These are phyloP conservation scores for Aspergillus vadensis DNA, from an alignment of 2,329 filamentous ascomycete genomes.

Conservation along the genomic window DNA sequence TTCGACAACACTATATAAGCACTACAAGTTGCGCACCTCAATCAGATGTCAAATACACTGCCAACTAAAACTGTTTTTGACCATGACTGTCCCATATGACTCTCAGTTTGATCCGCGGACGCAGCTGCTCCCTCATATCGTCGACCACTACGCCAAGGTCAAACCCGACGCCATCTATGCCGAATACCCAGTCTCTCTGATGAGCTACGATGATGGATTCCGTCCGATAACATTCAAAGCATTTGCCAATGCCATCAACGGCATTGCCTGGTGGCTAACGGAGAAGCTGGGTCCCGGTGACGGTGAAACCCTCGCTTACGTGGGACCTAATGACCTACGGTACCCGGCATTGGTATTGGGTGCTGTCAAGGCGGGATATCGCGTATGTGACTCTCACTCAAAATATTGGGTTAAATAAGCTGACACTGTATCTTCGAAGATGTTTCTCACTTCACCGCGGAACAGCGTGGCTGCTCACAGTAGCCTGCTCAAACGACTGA, in stretches of 20 bases:
- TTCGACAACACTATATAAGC: too few species aligned
- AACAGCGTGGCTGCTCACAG: constrained; percentile 41
- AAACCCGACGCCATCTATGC: constrained; percentile 35
- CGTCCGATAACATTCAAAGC: constrained; percentile 33
- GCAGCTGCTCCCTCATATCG: constrained; percentile 34
- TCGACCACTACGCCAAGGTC: constrained; percentile 37
- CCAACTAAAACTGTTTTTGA: neutral
- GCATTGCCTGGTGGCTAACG: constrained; percentile 21
- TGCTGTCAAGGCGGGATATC: constrained; percentile 42
- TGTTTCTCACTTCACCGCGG: constrained; percentile 42
- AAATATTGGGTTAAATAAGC: too few species aligned
- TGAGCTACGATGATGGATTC: constrained; percentile 34
- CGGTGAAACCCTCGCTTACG: constrained; percentile 40
- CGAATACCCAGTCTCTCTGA: constrained; percentile 31
- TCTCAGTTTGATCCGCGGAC: neutral
- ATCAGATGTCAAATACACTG: too few species aligned
- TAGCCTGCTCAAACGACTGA: constrained; percentile 30
- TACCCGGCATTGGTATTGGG: constrained; percentile 42
- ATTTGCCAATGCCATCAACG: constrained; percentile 31
- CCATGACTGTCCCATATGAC: neutral
- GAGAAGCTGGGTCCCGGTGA: constrained; percentile 35
- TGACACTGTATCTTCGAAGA: constrained; percentile 8
- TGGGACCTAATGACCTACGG: constrained; percentile 46
- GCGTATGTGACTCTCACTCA: constrained; percentile 11
- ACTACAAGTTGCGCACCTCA: too few species aligned